Percentiles rank a stretch among this genome's conserved stretches.
Evolutionary conservation across 164 flowering plant genomes (phyloP).

Genomic region (Liquidambar formosana): DNA sequence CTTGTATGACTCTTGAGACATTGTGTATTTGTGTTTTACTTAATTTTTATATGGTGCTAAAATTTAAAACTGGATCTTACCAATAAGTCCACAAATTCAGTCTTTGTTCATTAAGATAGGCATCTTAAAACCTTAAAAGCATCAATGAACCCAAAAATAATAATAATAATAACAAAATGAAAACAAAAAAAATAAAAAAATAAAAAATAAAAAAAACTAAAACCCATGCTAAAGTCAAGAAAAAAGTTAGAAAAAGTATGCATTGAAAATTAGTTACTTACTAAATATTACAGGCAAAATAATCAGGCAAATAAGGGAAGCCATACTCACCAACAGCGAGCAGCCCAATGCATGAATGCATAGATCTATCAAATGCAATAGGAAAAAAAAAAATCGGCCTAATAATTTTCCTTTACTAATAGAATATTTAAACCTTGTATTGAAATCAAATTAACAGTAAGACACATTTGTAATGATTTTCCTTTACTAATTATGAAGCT

Average conservation of each 20-base stretch:
- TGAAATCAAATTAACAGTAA: too few relatives aligned
- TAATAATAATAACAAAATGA: too few relatives aligned
- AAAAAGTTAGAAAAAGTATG: neutral
- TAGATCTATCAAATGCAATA: constrained; percentile 50
- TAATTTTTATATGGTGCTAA: too few relatives aligned
- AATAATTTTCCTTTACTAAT: too few relatives aligned
- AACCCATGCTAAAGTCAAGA: neutral
- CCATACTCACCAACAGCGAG: constrained; percentile 97
- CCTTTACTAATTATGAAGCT: too few relatives aligned
- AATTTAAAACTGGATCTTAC: too few relatives aligned
- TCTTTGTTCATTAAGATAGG: constrained; percentile 1
- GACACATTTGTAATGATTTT: too few relatives aligned
- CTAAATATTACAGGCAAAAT: constrained; percentile 80
- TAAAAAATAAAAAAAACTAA: neutral
- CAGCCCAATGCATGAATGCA: constrained; percentile 94
- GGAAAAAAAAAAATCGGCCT: neutral
- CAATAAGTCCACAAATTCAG: constrained; percentile 13
- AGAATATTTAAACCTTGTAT: neutral
- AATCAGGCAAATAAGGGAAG: constrained; percentile 88
- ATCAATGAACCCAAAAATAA: neutral
- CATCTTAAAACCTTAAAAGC: constrained; percentile 5
- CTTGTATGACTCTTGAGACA: too few relatives aligned
- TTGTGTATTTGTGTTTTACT: too few relatives aligned
- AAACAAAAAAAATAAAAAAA: too few relatives aligned
- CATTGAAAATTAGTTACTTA: constrained; percentile 37